A percentile compares a stretch with the other conserved stretches of the same genome.
Evolutionary conservation across 352 stramenopile species (phyloP).

Genomic region (Pelagophyceae sp.): DNA sequence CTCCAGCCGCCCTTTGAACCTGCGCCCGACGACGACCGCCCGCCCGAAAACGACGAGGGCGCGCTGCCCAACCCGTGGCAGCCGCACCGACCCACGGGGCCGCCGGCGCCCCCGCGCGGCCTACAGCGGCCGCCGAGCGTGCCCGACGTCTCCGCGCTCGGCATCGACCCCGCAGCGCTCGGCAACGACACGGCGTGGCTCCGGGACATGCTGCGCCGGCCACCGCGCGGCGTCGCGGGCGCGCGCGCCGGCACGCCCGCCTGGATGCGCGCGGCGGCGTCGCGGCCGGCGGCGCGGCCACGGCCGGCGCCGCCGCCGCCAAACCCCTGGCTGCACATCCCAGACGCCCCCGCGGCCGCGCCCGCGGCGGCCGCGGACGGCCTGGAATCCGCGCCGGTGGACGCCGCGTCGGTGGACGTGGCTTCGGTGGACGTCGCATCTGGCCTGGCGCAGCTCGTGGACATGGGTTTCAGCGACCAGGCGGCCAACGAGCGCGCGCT

Average conservation of each 20-base stretch:
- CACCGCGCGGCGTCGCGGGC: not conserved
- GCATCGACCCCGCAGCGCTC: not conserved
- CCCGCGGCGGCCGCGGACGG: too few relatives aligned
- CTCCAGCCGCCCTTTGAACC: slow-evolving; percentile 20
- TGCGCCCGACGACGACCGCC: not conserved
- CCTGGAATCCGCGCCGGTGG: too few relatives aligned
- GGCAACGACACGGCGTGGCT: not conserved
- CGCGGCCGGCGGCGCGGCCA: not conserved
- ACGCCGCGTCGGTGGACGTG: too few relatives aligned
- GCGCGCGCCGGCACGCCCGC: not conserved
- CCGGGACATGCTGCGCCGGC: not conserved
- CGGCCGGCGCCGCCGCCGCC: not conserved
- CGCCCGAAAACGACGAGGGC: not conserved
- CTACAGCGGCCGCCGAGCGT: not conserved
- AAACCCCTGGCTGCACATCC: slow-evolving; percentile 12
- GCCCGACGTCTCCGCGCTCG: not conserved
- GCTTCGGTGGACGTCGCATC: too few relatives aligned
- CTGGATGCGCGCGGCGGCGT: not conserved
- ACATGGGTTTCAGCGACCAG: not conserved
- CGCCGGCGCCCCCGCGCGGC: not conserved
- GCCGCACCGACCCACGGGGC: not conserved
- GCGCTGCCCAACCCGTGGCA: slow-evolving; percentile 59
- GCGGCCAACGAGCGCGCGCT: too few relatives aligned
- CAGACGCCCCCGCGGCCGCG: not conserved
- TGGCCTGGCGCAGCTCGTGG: too few relatives aligned